phyloP scores from a whole-genome alignment of 2,329 filamentous ascomycete species.

The Achaetomium macrosporum region DNA sequence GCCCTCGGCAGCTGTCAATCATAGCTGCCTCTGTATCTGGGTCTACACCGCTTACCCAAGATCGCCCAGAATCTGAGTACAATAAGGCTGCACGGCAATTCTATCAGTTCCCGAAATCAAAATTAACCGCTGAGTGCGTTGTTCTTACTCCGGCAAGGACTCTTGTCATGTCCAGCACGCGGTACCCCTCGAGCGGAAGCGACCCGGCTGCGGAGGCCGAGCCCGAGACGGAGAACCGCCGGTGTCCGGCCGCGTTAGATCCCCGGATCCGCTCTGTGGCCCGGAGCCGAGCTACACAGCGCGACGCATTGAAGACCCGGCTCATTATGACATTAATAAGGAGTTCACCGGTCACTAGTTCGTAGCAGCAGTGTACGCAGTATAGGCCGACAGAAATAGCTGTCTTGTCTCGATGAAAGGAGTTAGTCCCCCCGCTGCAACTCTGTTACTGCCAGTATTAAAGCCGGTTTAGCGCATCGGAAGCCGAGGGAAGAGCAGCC shows the following conservation, averaged over 20 bases:
- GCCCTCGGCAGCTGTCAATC: slow-evolving; percentile 52
- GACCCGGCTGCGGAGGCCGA: slow-evolving; percentile 18
- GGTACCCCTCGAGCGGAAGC: slow-evolving; percentile 73
- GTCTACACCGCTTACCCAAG: slow-evolving; percentile 62
- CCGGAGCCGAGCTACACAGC: slow-evolving; percentile 2
- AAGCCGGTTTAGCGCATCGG: not conserved
- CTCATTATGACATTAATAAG: slow-evolving; percentile 5
- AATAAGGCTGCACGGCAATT: slow-evolving; percentile 67
- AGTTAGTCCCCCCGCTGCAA: not conserved
- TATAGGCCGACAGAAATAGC: no score
- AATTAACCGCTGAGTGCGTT: not conserved
- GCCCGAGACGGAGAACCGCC: slow-evolving; percentile 15
- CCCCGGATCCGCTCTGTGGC: not conserved
- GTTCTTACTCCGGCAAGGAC: slow-evolving; percentile 84
- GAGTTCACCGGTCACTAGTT: not conserved
- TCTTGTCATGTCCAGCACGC: slow-evolving; percentile 93
- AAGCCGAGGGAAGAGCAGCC: not conserved
- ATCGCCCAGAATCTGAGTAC: slow-evolving; percentile 93
- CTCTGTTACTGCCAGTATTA: not conserved
- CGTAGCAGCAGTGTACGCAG: no score
- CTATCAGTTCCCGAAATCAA: not conserved
- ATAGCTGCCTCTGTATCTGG: not conserved
- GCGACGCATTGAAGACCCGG: not conserved
- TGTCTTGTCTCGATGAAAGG: not conserved
- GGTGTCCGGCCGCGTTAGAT: not conserved